A percentile compares a stretch with the other conserved stretches of the same genome.
phyloP scores from a whole-genome alignment of 805 yeast genomes.

The Metschnikowia proteae region DNA sequence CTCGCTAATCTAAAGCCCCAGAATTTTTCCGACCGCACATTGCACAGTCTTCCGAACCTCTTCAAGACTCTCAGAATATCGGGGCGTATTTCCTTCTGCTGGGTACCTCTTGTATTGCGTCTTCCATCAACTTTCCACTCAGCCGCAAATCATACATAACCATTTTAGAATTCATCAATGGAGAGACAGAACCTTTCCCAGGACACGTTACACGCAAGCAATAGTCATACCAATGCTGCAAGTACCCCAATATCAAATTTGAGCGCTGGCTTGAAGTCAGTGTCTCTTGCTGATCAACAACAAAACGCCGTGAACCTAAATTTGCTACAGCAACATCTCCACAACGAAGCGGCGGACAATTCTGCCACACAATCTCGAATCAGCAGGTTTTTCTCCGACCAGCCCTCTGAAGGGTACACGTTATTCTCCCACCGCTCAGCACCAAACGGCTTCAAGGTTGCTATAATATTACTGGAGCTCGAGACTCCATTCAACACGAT shows the following conservation, averaged over 20 bases:
- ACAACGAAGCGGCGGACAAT: constrained; percentile 35
- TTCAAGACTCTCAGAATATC: background rate
- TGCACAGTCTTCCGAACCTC: background rate
- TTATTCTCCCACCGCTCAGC: constrained; percentile 82
- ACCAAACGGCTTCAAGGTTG: constrained; percentile 95
- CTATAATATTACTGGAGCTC: constrained; percentile 81
- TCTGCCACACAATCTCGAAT: constrained; percentile 52
- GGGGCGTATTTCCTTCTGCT: background rate
- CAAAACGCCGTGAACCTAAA: constrained; percentile 40
- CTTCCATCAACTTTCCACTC: background rate
- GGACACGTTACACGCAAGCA: constrained; percentile 4
- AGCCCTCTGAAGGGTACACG: constrained; percentile 80
- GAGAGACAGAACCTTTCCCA: constrained; percentile 1
- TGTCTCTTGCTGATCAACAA: constrained; percentile 39
- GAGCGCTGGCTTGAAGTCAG: constrained; percentile 45
- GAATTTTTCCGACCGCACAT: background rate
- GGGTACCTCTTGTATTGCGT: background rate
- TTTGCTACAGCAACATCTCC: constrained; percentile 44
- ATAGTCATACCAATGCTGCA: constrained; percentile 1
- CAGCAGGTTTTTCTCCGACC: constrained; percentile 66
- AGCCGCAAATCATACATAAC: background rate
- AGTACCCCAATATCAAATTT: constrained; percentile 39
- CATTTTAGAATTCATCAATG: background rate
- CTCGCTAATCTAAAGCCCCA: background rate
- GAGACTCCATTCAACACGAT: constrained; percentile 76